phyloP scores from a whole-genome alignment of 2,329 filamentous ascomycete species.

The Cercospora berteroae region DNA sequence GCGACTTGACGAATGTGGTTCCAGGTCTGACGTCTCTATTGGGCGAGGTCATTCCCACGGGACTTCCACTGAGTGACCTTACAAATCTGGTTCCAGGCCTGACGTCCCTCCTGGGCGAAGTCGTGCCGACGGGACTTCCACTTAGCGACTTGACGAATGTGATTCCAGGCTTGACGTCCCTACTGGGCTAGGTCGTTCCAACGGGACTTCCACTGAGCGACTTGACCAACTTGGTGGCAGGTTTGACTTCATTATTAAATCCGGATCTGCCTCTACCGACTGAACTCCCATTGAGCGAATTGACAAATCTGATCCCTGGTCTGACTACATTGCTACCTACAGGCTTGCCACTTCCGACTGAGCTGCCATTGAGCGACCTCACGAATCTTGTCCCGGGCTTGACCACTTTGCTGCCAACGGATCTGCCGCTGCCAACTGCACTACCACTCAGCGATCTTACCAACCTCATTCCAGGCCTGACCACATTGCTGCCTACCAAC shows the following conservation, averaged over 20 bases:
- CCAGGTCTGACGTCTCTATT: neutral
- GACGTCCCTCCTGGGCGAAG: neutral
- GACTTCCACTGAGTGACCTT: neutral
- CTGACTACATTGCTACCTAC: neutral
- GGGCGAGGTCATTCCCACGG: neutral
- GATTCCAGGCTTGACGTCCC: neutral
- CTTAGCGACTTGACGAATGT: neutral
- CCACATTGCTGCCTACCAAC: neutral
- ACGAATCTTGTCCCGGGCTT: slow-evolving; percentile 9
- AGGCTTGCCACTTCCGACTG: neutral
- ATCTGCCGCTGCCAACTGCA: neutral
- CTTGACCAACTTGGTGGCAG: neutral
- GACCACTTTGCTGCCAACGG: neutral
- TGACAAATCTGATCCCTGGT: neutral
- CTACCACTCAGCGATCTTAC: neutral
- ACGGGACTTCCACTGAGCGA: neutral
- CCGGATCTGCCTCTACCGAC: neutral
- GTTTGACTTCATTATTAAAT: neutral
- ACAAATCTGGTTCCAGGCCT: neutral
- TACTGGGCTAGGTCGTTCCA: neutral
- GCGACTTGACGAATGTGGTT: neutral
- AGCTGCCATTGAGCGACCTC: neutral
- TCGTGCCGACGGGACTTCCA: neutral
- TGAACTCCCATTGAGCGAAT: neutral
- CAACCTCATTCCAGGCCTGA: slow-evolving; percentile 4